A percentile compares a stretch with the other conserved stretches of the same genome.
Conservation (phyloP, 2,329 filamentous ascomycete genomes). For the Colletotrichum nymphaeae region DNA sequence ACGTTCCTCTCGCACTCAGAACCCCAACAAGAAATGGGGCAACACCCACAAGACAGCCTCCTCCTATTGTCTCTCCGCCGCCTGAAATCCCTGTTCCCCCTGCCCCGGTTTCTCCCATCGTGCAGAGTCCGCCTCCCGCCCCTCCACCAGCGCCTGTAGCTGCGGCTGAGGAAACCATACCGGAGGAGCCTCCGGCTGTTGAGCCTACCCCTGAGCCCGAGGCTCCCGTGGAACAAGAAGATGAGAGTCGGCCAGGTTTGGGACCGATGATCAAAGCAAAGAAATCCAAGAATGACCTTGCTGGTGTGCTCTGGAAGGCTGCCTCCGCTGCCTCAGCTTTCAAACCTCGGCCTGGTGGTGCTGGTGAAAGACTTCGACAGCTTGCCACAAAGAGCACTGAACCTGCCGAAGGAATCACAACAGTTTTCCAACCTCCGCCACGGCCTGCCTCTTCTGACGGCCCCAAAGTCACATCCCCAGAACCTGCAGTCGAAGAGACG, state of each 20-base stretch:
- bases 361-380: slow-evolving; percentile 80
- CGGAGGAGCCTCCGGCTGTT: slow-evolving; percentile 34
- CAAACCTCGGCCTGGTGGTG: slow-evolving; percentile 88
- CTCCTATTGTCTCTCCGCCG: slow-evolving; percentile 15
- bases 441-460: slow-evolving; percentile 52
- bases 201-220: slow-evolving; percentile 37
- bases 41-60: slow-evolving; percentile 21
- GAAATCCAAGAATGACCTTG: slow-evolving; percentile 77
- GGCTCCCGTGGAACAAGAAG: slow-evolving; percentile 44
- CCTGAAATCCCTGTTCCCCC: slow-evolving; percentile 24
- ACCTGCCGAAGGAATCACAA: slow-evolving; percentile 78
- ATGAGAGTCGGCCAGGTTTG: slow-evolving; percentile 75
- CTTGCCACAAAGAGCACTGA: slow-evolving; percentile 61
- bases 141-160: slow-evolving; percentile 12
- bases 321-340: slow-evolving; percentile 76
- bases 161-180: slow-evolving; percentile 5
- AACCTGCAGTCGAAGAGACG: slow-evolving; percentile 38
- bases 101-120: slow-evolving; percentile 25
- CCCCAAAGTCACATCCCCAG: slow-evolving; percentile 47
- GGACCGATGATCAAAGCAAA: slow-evolving; percentile 93
- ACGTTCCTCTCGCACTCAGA: slow-evolving; percentile 21
- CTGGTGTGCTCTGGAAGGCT: slow-evolving; percentile 82
- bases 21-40: slow-evolving; percentile 29
- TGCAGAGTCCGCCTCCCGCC: slow-evolving; percentile 5
- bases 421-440: slow-evolving; percentile 84